Evolutionary conservation across 805 yeast genomes (phyloP).

Genomic region (Scheffersomyces amazonensis): DNA sequence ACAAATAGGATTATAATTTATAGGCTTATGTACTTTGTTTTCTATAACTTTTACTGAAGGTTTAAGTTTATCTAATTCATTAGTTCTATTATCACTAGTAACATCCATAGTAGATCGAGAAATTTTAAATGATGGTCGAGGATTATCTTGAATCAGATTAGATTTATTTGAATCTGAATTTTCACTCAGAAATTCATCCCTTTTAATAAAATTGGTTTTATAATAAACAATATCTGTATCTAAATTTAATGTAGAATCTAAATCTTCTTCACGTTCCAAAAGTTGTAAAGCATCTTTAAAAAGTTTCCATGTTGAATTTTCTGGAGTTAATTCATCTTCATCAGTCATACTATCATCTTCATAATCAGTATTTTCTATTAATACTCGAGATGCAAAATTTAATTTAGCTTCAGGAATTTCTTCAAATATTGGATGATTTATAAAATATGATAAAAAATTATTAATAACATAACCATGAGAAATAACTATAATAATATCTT

Average conservation of each 20-base stretch:
- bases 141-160: slow-evolving; percentile 15
- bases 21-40: slow-evolving; percentile 8
- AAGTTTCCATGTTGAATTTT: slow-evolving; percentile 28
- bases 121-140: slow-evolving; percentile 35
- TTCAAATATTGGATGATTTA: slow-evolving; percentile 43
- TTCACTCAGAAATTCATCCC: slow-evolving; percentile 20
- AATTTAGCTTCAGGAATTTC: slow-evolving; percentile 40
- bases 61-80: background rate
- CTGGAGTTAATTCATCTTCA: slow-evolving; percentile 11
- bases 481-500: slow-evolving; percentile 35
- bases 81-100: slow-evolving; percentile 5
- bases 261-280: slow-evolving; percentile 19
- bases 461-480: slow-evolving; percentile 42
- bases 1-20: slow-evolving; percentile 27
- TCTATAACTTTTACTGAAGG: background rate
- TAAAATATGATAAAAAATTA: slow-evolving; percentile 36
- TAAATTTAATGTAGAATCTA: slow-evolving; percentile 31
- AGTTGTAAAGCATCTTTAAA: slow-evolving; percentile 31
- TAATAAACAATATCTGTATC: slow-evolving; percentile 43
- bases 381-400: slow-evolving; percentile 27
- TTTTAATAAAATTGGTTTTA: slow-evolving; percentile 40
- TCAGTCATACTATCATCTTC: slow-evolving; percentile 6
- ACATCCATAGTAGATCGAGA: slow-evolving; percentile 14
- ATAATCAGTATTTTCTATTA: slow-evolving; percentile 5
- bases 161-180: slow-evolving; percentile 13